Base-by-base conservation (phyloP, 2,329 filamentous ascomycete species). In the Ophiostoma piceae region DNA sequence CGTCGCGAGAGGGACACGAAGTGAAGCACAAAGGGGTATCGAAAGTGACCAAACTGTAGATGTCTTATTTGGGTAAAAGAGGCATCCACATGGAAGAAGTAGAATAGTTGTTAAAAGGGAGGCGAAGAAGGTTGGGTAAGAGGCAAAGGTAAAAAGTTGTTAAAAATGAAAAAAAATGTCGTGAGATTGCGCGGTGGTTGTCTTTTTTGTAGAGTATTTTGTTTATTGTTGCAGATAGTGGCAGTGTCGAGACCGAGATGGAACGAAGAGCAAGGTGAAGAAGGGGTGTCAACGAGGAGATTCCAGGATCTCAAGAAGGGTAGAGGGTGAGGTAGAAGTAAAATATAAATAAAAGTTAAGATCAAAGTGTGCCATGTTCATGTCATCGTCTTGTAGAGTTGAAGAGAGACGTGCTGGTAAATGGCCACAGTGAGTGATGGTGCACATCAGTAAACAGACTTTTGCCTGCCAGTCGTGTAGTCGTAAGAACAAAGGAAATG, bases 81-180 rank as follows among this genome's bases (percentile, higher is more conserved):
- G 29, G 14, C 32, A 2, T 60, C n/a, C 35, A 47, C 66, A 68
- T 26, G 72, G 73, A 71, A 71, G 26, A 57, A n/a, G 29, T 29
- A 68, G 29, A 60, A 68, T 16, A 29, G 64, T 35, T 29, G 43
- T 26, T n/a, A 26, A 66, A 62, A 41, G 62, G 26, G 67, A 68
- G 66, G 37, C 68, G 65, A 71, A 57, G 66, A 65, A 64, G 37
- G n/a, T 41, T 35, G 35, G 8, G 35, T 35, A 35, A 35, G 35
- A 35, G 35, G 4, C 4, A 35, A 35, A 35, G 39, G 39, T 14
- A 41, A 41, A 8, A 14, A 12, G 26, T 51, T 65, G 35, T 37
- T 37, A 26, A 37, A 67, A 14, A 62, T 29, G 19, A 22, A 35
- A 67, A 51, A 37, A 37, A 32, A 26, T 51, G 26, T 11, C 47